Base-by-base conservation (phyloP, 2,329 filamentous ascomycete species). In the Phoma sp. region DNA sequence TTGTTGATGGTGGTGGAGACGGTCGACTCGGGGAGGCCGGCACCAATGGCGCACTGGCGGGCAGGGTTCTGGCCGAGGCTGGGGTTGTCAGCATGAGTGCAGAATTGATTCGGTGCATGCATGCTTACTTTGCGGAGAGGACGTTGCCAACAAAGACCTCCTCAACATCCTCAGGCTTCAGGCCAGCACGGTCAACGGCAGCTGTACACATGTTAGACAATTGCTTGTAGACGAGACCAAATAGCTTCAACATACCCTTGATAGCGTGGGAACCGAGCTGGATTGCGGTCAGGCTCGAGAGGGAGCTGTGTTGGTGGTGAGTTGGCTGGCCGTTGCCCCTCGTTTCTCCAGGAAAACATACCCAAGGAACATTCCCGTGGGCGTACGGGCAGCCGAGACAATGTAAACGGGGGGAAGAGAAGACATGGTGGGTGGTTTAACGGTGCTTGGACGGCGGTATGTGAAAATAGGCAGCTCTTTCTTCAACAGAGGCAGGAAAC, bases 81-180 rank as follows among this genome's bases (percentile, higher is more conserved):
- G 42, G 7, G 11, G 28, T 66, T n/a, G 50, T 64, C 28, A 59
- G 48, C 37, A 53, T 40, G 14, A n/a, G 3, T n/a, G 42, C 23
- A 21, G 37, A 34, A 11, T n/a, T n/a, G n/a, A 32, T 20, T 7
- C 17, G 15, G 18, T n/a, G 21, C 2, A n/a, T 28, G 15, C 23
- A 33, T 14, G 30, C 83, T 68, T 84, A 96, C 93, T 93, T 93
- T 76, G 93, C 95, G 56, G 93, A 96, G 70, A 99, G 85, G 65
- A 99, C 95, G 82, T 99, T 99, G 77, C 95, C 95, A 74, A 97
- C 96, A 83, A 95, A 96, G 74, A 99, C 92, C 77, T 99, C 95
- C 75, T 99, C 87, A 53, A 99, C 91, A 75, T 96, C 87, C 70
- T 92, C 87, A 49, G 92, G 84, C 80, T 96, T 93, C 80, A 99